Percentiles rank a stretch among this genome's conserved stretches.
Conservation (phyloP, 1,284 basidiomycete species). For the Papiliotrema fonsecae region DNA sequence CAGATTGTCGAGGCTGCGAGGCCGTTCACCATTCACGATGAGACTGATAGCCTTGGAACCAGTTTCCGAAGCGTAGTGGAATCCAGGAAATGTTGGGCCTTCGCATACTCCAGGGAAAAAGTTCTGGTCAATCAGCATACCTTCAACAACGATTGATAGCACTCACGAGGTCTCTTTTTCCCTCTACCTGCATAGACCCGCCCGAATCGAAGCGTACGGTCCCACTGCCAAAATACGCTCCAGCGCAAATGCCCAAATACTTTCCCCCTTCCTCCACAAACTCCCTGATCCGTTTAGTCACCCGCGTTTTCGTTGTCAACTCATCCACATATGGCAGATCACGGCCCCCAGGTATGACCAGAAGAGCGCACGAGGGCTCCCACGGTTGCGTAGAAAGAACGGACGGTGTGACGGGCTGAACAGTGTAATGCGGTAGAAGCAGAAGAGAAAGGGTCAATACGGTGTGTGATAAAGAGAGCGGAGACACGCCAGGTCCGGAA, state of each 20-base stretch:
- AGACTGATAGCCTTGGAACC: constrained; percentile 47
- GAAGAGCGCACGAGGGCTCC: constrained; percentile 65
- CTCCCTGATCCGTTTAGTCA: constrained; percentile 53
- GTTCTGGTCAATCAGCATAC: constrained; percentile 22
- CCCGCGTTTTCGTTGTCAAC: constrained; percentile 44
- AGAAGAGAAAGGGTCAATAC: constrained; percentile 57
- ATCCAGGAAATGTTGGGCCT: constrained; percentile 57
- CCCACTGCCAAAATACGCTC: constrained; percentile 54
- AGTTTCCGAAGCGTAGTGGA: constrained; percentile 53
- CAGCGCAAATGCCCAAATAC: constrained; percentile 63
- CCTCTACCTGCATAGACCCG: constrained; percentile 51
- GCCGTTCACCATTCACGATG: constrained; percentile 30
- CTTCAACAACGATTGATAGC: neutral
- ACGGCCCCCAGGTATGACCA: constrained; percentile 66
- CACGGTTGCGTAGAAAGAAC: constrained; percentile 67
- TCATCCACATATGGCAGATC: constrained; percentile 54
- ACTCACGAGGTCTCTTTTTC: constrained; percentile 52
- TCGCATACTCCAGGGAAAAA: constrained; percentile 58
- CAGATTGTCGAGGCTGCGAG: constrained; percentile 37
- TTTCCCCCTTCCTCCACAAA: constrained; percentile 68
- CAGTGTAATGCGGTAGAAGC: constrained; percentile 68
- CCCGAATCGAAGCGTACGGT: constrained; percentile 53
- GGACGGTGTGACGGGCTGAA: constrained; percentile 61
- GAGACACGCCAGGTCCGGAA: constrained; percentile 63
- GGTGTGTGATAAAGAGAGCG: constrained; percentile 57